Conservation (phyloP, 139 green algal species). For the Diplosphaera chodatii region DNA sequence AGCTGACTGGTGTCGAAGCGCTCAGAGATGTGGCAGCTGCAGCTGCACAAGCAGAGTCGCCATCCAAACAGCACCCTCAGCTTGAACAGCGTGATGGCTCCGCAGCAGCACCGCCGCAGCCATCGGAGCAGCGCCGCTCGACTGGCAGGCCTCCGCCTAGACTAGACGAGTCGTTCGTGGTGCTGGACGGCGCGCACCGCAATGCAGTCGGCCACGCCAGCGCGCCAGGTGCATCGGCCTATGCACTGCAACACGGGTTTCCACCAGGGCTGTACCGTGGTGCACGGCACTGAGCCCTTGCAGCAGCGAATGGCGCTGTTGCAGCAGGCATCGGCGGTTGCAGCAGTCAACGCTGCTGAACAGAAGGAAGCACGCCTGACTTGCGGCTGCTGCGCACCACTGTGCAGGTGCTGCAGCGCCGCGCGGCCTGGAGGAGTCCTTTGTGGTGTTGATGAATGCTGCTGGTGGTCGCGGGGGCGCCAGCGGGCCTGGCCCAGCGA, state of each 20-base stretch:
- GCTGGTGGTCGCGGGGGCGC: neutral
- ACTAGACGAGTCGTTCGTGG: conserved; percentile 64
- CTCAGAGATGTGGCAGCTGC: conserved; percentile 6
- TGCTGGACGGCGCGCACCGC: conserved; percentile 9
- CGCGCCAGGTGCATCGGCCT: too few species aligned
- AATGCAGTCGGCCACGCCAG: conserved; percentile 17
- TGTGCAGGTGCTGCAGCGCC: neutral
- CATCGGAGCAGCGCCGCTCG: neutral
- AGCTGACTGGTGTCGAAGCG: conserved; percentile 15
- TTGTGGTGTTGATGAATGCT: conserved; percentile 46
- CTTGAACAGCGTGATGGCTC: conserved; percentile 3
- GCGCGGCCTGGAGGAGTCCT: conserved; percentile 63
- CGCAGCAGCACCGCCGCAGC: neutral
- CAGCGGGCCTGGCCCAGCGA: neutral
- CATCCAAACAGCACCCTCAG: conserved; percentile 2
- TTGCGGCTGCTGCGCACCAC: too few species aligned
- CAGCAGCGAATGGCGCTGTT: too few species aligned
- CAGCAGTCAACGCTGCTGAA: too few species aligned
- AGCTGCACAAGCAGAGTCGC: neutral
- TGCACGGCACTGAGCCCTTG: too few species aligned
- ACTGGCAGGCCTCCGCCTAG: neutral
- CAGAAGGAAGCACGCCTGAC: too few species aligned
- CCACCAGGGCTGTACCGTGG: too few species aligned
- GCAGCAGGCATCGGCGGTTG: too few species aligned
- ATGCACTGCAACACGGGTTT: too few species aligned